phyloP scores from a whole-genome alignment of 192 early-diverging fungal genomes.

The Cetraspora pellucida region DNA sequence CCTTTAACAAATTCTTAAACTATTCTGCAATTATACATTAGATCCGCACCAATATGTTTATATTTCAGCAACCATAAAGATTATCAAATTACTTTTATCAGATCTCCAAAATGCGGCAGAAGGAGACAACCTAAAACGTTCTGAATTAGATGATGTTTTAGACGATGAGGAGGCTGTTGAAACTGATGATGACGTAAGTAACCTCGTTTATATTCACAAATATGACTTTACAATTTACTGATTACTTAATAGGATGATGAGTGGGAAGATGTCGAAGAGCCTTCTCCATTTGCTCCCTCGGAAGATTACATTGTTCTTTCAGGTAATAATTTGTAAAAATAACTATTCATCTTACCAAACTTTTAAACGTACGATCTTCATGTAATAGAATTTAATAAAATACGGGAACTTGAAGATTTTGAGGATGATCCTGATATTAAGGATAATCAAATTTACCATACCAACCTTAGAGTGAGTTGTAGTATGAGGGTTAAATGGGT shows the following conservation, averaged over 20 bases:
- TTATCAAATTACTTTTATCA: constrained; percentile 80
- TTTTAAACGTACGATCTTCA: constrained; percentile 20
- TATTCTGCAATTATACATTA: constrained; percentile 32
- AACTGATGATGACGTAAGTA: constrained; percentile 59
- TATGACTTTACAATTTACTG: constrained; percentile 33
- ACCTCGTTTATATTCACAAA: constrained; percentile 36
- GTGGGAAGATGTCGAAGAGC: constrained; percentile 68
- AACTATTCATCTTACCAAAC: not conserved
- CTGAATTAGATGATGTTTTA: constrained; percentile 54
- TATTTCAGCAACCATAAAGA: constrained; percentile 82
- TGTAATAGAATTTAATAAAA: constrained; percentile 42
- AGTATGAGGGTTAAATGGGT: not conserved
- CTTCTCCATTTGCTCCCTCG: constrained; percentile 45
- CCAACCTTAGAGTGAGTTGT: constrained; percentile 61
- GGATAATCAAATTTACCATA: constrained; percentile 66
- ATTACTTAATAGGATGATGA: constrained; percentile 49
- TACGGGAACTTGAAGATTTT: constrained; percentile 61
- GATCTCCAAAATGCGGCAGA: constrained; percentile 76
- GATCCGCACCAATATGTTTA: constrained; percentile 79
- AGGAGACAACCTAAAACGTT: constrained; percentile 54
- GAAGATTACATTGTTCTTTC: constrained; percentile 52
- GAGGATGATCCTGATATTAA: constrained; percentile 68
- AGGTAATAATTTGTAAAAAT: constrained; percentile 37
- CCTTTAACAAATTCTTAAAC: not conserved
- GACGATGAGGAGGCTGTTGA: constrained; percentile 56